Evolutionary conservation across 495 filamentous ascomycete genomes (phyloP).

Genomic region (Neurospora sp.): DNA sequence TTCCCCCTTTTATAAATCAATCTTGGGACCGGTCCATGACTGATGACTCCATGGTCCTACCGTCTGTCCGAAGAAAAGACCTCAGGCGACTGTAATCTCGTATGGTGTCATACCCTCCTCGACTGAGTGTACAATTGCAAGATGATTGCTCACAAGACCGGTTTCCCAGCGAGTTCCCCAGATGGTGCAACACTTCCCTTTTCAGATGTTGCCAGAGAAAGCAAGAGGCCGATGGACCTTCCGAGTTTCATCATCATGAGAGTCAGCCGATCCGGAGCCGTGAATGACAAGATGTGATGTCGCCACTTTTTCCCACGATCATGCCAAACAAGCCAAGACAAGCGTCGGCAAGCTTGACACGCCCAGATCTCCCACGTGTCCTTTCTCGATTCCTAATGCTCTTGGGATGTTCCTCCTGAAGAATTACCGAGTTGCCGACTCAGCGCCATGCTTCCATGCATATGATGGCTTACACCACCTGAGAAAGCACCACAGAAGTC

Average conservation of each 20-base stretch:
- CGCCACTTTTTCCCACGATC: not conserved
- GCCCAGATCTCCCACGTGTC: too few species aligned
- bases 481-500: not conserved
- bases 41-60: not conserved
- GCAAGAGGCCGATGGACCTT: not conserved
- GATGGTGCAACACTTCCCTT: not conserved
- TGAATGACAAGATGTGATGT: not conserved
- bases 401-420: too few species aligned
- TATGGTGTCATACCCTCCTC: slow-evolving; percentile 6
- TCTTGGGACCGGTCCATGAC: not conserved
- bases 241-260: not conserved
- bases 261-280: not conserved
- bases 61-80: not conserved
- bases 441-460: not conserved
- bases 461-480: not conserved
- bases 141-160: not conserved
- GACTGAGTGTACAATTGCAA: not conserved
- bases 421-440: not conserved
- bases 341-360: not conserved
- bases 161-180: not conserved
- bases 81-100: slow-evolving; percentile 12
- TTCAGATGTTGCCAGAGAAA: not conserved
- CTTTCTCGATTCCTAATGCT: too few species aligned
- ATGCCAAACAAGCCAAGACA: not conserved
- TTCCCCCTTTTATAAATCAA: not conserved